Base-by-base conservation (phyloP, 2,329 filamentous ascomycete species). In the Aschersonia sp. region DNA sequence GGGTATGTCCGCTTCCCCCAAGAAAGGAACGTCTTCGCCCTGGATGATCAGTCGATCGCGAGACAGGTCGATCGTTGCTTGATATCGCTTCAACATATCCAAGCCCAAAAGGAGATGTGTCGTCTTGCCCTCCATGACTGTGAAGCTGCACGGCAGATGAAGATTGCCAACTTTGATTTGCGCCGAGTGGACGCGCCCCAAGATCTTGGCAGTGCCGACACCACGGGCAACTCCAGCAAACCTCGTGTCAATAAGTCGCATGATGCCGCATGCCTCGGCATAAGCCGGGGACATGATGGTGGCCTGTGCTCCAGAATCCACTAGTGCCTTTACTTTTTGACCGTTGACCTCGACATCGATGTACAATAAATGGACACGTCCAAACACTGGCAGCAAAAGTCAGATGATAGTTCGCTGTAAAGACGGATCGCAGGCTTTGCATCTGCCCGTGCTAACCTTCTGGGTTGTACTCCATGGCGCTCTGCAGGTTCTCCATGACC, bases 211-310 rank as follows among this genome's bases (percentile, higher is more conserved):
- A 1, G 92, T 97, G 47, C 92, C 92, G 3, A 98, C 92, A 53
- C 92, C 92, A 51, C 85, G 83, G 42, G 92, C 92, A 47, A 97
- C 83, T 53, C 92, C 92, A 5, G 87, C 84, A 61, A 92, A 98
- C 43, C 92, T 83, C 56, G 80, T 85, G 67, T 98, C 92, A 48
- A 98, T 86, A 11, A 98, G 78, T 45, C 90, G 84, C 85, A 95
- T 95, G 64, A 98, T 97, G 57, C 87, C 87, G 61, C 92, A 98
- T 7, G 81, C 76, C 60, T 94, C 86, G 30, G 92, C 92, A 60
- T 88, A 96, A 30, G 81, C 75, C 5, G 92, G 92, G 5, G 90
- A 97, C 92, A 98, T 98, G 69, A 98, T 96, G 46, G 92, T 98
- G 30, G 90, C 88, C 68, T 98, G 92, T 30, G 92, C 92, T 51